A percentile compares a stretch with the other conserved stretches of the same genome.
These are phyloP conservation scores for Macadamia integrifolia DNA, from an alignment of 164 flowering plant species.

Conservation along the genomic window DNA sequence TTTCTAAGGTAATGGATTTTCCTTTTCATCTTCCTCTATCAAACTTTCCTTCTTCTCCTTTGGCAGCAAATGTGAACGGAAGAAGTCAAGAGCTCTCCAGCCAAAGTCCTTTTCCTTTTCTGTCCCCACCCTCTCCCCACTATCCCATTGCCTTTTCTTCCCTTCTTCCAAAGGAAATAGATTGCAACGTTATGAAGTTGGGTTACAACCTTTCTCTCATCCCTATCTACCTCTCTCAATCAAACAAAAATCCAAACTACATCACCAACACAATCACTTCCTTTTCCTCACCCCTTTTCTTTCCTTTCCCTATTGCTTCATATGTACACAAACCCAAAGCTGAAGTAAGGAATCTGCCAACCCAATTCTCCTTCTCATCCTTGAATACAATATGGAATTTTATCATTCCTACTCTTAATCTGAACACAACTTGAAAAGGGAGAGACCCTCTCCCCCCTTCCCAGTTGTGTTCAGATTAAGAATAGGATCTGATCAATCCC, in stretches of 20 bases:
- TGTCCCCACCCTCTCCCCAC: background rate
- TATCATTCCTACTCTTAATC: too few species aligned
- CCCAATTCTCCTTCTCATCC: too few species aligned
- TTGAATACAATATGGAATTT: too few species aligned
- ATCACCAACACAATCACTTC: too few species aligned
- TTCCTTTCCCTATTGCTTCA: background rate
- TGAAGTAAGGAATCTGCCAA: conserved; percentile 1
- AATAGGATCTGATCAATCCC: conserved; percentile 80
- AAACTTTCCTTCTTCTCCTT: background rate
- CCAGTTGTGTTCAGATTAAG: conserved; percentile 21
- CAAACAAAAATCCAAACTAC: too few species aligned
- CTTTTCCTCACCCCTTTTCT: too few species aligned
- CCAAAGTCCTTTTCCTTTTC: too few species aligned
- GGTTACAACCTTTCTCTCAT: conserved; percentile 4
- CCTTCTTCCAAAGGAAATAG: background rate
- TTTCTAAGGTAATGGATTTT: background rate
- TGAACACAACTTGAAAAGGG: background rate
- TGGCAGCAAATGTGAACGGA: background rate
- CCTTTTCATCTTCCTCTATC: conserved; percentile 3
- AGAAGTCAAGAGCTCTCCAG: too few species aligned
- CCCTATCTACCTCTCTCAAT: conserved; percentile 21
- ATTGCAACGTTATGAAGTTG: too few species aligned
- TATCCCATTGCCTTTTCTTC: background rate
- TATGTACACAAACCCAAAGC: conserved; percentile 17
- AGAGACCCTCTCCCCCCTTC: background rate